phyloP scores from a whole-genome alignment of 371 early-diverging fungal genomes.

The Syncephalastrum contaminatum region DNA sequence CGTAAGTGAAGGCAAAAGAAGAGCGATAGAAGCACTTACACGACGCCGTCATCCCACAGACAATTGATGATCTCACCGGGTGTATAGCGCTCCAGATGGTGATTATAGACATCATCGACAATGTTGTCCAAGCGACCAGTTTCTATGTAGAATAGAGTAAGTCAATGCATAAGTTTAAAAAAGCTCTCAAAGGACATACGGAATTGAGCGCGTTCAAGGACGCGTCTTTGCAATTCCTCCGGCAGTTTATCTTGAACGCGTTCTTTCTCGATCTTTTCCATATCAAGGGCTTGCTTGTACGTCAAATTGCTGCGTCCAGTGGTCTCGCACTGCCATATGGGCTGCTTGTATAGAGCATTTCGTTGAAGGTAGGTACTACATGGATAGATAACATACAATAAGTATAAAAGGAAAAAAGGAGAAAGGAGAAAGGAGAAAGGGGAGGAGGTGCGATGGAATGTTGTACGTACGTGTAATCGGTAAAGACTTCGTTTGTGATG shows the following conservation, averaged over 20 bases:
- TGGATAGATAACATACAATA: constrained; percentile 7
- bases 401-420: neutral
- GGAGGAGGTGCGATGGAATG: constrained; percentile 1
- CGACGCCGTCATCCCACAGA: constrained; percentile 46
- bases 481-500: constrained; percentile 81
- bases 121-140: constrained; percentile 53
- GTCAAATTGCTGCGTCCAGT: constrained; percentile 78
- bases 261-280: constrained; percentile 65
- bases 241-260: constrained; percentile 64
- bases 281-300: constrained; percentile 75
- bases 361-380: constrained; percentile 75
- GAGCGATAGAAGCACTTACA: constrained; percentile 24
- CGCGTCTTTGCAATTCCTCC: constrained; percentile 60
- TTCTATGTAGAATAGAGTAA: constrained; percentile 27
- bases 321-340: constrained; percentile 77
- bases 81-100: constrained; percentile 46
- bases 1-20: neutral
- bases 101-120: constrained; percentile 50
- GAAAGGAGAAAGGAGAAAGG: constrained; percentile 13
- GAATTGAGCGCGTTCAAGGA: constrained; percentile 67
- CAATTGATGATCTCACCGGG: constrained; percentile 51
- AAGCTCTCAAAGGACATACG: constrained; percentile 43
- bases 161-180: neutral
- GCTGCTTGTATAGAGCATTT: constrained; percentile 62
- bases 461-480: constrained; percentile 74